A percentile compares a stretch with the other conserved stretches of the same genome.
Evolutionary conservation across 108 stramenopile genomes (phyloP).

Genomic region (Cyclotella kingstonii): DNA sequence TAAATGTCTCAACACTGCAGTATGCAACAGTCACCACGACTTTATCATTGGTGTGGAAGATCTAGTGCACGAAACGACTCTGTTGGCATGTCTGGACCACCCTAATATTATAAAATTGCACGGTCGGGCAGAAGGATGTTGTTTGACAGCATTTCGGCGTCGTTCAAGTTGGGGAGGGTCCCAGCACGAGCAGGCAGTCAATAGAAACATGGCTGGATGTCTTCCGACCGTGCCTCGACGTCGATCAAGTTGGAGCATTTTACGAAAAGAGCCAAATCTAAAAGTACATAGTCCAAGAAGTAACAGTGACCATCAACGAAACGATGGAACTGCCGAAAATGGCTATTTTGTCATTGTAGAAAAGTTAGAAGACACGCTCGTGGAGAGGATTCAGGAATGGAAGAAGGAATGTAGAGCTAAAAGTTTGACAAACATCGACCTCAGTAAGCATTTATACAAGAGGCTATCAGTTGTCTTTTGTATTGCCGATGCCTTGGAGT

Average conservation of each 20-base stretch:
- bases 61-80: slow-evolving; percentile 30
- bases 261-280: too few species aligned
- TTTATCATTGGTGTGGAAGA: slow-evolving; percentile 32
- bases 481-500: slow-evolving; percentile 41
- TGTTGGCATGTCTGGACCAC: slow-evolving; percentile 26
- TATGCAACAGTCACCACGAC: slow-evolving; percentile 8
- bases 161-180: too few species aligned
- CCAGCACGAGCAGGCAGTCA: too few species aligned
- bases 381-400: slow-evolving; percentile 65
- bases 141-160: slow-evolving; percentile 1
- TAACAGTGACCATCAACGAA: too few species aligned
- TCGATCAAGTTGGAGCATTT: too few species aligned
- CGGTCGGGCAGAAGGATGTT: slow-evolving; percentile 11
- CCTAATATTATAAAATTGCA: slow-evolving; percentile 34
- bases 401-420: slow-evolving; percentile 14
- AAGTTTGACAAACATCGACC: neutral
- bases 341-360: slow-evolving; percentile 76
- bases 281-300: too few species aligned
- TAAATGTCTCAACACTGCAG: slow-evolving; percentile 24
- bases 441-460: neutral
- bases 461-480: slow-evolving; percentile 3
- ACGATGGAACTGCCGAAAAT: too few species aligned
- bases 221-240: too few species aligned
- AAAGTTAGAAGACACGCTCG: slow-evolving; percentile 67
- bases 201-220: too few species aligned